Conservation (phyloP, 148 eudicot species). For the Vaccinium myrtillus region DNA sequence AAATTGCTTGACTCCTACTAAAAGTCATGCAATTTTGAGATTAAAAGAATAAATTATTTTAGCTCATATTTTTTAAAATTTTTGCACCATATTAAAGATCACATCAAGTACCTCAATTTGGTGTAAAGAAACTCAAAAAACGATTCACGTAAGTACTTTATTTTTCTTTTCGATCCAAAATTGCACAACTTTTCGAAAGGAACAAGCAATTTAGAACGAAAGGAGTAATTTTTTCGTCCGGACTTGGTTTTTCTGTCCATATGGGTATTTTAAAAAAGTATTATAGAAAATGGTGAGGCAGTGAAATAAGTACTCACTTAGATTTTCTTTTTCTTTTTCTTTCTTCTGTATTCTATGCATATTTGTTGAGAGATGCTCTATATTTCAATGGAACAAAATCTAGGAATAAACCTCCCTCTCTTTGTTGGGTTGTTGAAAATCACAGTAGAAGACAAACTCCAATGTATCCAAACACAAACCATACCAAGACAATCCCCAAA, state of each 20-base stretch:
- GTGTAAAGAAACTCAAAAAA: too few relatives aligned
- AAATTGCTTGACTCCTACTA: too few relatives aligned
- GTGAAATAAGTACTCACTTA: neutral
- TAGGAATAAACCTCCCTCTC: constrained; percentile 42
- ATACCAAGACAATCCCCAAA: constrained; percentile 27
- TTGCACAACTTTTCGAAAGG: too few relatives aligned
- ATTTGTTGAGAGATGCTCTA: constrained; percentile 15
- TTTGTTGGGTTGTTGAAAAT: constrained; percentile 22
- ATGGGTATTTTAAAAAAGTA: constrained; percentile 7
- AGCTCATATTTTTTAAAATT: too few relatives aligned
- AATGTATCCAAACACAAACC: constrained; percentile 40
- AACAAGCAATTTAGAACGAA: too few relatives aligned
- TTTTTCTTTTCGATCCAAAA: too few relatives aligned
- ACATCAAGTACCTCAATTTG: too few relatives aligned
- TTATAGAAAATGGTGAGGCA: constrained; percentile 34
- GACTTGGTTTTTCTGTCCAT: neutral
- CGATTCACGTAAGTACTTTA: too few relatives aligned
- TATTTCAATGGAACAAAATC: constrained; percentile 55
- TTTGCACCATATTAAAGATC: too few relatives aligned
- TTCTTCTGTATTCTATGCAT: constrained; percentile 11
- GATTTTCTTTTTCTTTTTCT: too few relatives aligned
- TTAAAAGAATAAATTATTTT: too few relatives aligned
- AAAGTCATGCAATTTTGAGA: too few relatives aligned
- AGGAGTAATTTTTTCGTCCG: neutral
- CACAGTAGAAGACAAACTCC: constrained; percentile 47